A percentile compares a stretch with the other conserved stretches of the same genome.
Conservation (phyloP, 768 basidiomycete genomes). For the Russula lepida region DNA sequence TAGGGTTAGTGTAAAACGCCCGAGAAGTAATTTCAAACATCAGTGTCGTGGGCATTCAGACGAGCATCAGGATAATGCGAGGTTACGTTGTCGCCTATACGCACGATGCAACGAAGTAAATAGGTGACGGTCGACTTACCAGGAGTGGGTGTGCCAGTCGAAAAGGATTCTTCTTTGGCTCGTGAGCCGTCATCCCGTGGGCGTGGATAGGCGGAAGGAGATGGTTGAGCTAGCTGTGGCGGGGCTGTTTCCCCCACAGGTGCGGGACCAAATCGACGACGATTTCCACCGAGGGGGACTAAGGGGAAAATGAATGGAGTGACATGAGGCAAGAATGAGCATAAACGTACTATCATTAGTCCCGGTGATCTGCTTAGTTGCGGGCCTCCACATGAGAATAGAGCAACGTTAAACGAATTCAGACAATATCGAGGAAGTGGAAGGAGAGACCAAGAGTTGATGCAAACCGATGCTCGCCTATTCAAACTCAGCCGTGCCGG, state of each 20-base stretch:
- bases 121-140: constrained; percentile 49
- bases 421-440: constrained; percentile 17
- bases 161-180: constrained; percentile 57
- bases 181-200: constrained; percentile 40
- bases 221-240: constrained; percentile 80
- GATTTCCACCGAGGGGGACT: constrained; percentile 69
- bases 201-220: constrained; percentile 78
- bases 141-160: constrained; percentile 45
- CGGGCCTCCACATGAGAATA: constrained; percentile 73
- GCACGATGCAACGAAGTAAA: constrained; percentile 25
- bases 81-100: constrained; percentile 18
- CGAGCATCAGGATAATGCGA: background rate
- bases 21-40: constrained; percentile 19
- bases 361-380: constrained; percentile 82
- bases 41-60: constrained; percentile 6
- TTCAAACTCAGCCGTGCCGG: constrained; percentile 20
- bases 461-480: constrained; percentile 10
- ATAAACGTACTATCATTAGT: constrained; percentile 80
- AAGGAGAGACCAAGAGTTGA: constrained; percentile 19
- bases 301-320: constrained; percentile 8
- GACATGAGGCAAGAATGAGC: background rate
- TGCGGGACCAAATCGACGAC: constrained; percentile 86
- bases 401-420: constrained; percentile 2
- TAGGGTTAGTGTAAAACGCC: constrained; percentile 29
- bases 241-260: constrained; percentile 74